Evolutionary conservation across 805 yeast genomes (phyloP), one percentile per base, ranked within the genome.

Genomic region (Cyberlindnera saturnus): DNA sequence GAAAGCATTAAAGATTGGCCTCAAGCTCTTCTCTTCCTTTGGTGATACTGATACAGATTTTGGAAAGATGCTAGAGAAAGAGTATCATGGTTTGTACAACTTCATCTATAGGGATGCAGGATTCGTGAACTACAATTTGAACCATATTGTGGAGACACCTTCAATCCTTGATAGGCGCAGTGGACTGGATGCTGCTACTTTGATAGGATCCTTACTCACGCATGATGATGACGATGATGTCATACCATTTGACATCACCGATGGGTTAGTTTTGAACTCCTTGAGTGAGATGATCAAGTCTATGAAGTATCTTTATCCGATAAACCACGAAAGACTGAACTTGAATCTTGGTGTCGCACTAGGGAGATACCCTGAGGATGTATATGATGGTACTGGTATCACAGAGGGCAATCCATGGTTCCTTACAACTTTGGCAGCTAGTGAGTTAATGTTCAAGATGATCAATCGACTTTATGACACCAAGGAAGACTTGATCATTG

Each of bases 401-500:
- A 70, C 82, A 29, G 87, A 82, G 53, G 97, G 96, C 3, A 89
- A 90, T 56, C 97, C 98, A 6, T 90, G 97, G 98, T 88, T 89
- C 58, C 74, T 90, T 45, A 67, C 86, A 3, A 85, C 91, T 1
- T 76, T 84, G 0, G 69, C 84, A 4, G 87, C 86, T 2, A 67
- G 86, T 5, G 86, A 82, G 57, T 51, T 82, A 15, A 57, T 83
- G 35, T 82, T 74, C 61, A 77, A 75, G 55, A 58, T 76, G 45
- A 67, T 83, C 23, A 65, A 65, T 58, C 73, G 73, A 48, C 60
- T 73, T 33, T 63, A 67, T 49, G 52, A 52, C 7, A 48, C 60
- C 16, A 53, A 67, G 38, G 47, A 65, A 26, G 81, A 79, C 57
- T 60, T 83, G 36, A 55, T 70, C 0, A 65, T 79, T 41, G 53